phyloP scores from a whole-genome alignment of 345 rosid genomes.

The Theobroma cacao region DNA sequence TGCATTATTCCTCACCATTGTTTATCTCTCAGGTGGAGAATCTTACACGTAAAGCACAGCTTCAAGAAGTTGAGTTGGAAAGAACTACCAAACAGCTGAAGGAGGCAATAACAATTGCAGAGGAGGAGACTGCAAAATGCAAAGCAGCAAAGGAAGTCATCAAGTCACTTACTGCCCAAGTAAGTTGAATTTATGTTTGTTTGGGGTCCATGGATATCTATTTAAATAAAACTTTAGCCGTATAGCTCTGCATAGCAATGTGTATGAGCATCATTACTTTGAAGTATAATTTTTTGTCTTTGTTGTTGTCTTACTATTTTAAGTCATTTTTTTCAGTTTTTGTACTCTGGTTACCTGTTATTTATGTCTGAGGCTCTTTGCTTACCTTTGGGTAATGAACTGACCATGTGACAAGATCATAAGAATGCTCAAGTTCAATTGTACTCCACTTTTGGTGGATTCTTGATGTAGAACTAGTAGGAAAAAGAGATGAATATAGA shows the following conservation, averaged over 20 bases:
- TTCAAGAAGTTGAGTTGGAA: constrained; percentile 91
- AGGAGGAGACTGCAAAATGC: constrained; percentile 89
- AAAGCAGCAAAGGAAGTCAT: constrained; percentile 99
- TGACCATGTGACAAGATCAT: not conserved
- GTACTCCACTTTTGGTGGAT: not conserved
- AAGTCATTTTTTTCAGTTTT: not conserved
- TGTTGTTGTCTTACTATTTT: not conserved
- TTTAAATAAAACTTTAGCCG: not conserved
- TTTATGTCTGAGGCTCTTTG: not conserved
- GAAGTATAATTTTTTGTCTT: not conserved
- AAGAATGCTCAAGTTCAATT: not conserved
- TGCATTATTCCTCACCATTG: constrained; percentile 20
- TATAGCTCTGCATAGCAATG: not conserved
- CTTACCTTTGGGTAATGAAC: not conserved
- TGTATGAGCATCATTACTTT: not conserved
- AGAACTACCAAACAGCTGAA: constrained; percentile 81
- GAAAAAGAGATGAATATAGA: too few species aligned
- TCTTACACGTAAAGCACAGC: constrained; percentile 77
- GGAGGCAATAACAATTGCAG: constrained; percentile 83
- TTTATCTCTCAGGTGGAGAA: constrained; percentile 64
- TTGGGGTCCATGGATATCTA: not conserved
- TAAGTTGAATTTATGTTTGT: constrained; percentile 36
- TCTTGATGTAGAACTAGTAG: too few species aligned
- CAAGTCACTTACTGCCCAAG: constrained; percentile 96
- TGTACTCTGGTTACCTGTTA: not conserved